These are phyloP conservation scores for Syncephalastrum contaminatum DNA, from an alignment of 371 early-diverging fungal genomes.

Conservation along the genomic window DNA sequence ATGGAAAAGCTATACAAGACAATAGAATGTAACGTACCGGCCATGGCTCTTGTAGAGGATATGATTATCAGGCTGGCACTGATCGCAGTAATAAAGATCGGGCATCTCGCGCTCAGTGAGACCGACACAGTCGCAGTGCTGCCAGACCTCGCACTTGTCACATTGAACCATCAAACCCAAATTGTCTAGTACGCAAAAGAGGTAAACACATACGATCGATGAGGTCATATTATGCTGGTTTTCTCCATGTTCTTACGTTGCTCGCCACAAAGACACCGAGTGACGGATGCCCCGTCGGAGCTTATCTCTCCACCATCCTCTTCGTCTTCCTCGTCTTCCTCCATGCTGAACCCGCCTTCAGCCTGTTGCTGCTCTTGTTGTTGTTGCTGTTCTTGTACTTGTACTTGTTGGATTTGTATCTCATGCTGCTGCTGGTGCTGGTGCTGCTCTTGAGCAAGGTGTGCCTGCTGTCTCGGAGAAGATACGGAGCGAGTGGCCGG, in stretches of 20 bases:
- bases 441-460: constrained; percentile 3
- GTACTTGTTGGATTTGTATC: not conserved
- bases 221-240: no score
- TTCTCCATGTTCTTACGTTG: constrained; percentile 49
- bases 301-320: constrained; percentile 31
- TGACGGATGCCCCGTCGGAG: constrained; percentile 71
- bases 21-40: constrained; percentile 22
- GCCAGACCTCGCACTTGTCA: constrained; percentile 89
- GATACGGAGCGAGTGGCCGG: constrained; percentile 13
- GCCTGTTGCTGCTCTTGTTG: constrained; percentile 4
- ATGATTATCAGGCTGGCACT: constrained; percentile 79
- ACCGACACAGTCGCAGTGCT: constrained; percentile 86
- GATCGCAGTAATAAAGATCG: constrained; percentile 86
- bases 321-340: constrained; percentile 11
- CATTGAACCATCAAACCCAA: constrained; percentile 88
- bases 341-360: not conserved
- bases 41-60: constrained; percentile 38
- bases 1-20: no score
- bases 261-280: constrained; percentile 80
- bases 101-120: constrained; percentile 67
- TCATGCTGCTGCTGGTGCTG: constrained; percentile 7
- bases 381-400: constrained; percentile 6
- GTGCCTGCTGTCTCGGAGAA: constrained; percentile 5
- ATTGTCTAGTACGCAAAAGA: constrained; percentile 46
- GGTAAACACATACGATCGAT: no score